phyloP scores from a whole-genome alignment of 148 eudicot genomes.

The Bassia scoparia region DNA sequence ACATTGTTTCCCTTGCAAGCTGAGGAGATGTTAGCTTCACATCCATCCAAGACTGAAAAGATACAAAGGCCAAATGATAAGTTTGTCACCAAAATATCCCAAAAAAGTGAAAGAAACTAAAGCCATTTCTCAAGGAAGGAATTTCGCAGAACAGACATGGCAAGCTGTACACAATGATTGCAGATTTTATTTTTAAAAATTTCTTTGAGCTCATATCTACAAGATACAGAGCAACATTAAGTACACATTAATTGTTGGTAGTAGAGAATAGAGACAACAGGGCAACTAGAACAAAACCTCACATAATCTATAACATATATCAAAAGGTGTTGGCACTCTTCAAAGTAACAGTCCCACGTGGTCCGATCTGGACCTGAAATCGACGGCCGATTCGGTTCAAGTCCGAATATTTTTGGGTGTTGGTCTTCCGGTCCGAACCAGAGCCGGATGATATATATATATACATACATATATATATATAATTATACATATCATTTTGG shows the following conservation, averaged over 20 bases:
- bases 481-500: no score
- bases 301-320: neutral
- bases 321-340: neutral
- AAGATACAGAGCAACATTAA: neutral
- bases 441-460: no score
- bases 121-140: neutral
- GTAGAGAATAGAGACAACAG: neutral
- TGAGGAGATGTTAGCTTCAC: conserved; percentile 95
- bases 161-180: neutral
- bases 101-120: neutral
- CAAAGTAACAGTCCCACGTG: neutral
- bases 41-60: conserved; percentile 75
- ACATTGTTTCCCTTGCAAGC: conserved; percentile 80
- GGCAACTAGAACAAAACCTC: neutral
- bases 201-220: neutral
- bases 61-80: conserved; percentile 8
- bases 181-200: no score
- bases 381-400: no score
- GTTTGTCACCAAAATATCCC: neutral
- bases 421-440: no score
- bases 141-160: neutral
- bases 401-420: no score
- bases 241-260: neutral
- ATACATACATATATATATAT: no score
- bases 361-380: no score